Evolutionary conservation across 1,284 basidiomycete genomes (phyloP).

Genomic region (Apiotrichum sp.): DNA sequence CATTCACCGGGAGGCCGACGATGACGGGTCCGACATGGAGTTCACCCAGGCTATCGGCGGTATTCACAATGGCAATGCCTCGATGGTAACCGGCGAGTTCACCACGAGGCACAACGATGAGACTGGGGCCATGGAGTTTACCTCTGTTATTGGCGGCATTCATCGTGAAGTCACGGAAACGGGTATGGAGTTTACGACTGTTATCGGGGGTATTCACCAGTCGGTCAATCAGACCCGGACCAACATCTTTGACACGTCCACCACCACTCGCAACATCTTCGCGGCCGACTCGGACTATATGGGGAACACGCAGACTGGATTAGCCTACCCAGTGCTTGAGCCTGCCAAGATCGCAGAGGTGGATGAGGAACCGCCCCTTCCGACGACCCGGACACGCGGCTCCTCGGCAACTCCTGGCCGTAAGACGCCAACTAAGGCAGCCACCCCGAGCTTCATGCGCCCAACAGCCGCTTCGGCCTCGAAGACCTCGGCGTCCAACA

Average conservation of each 20-base stretch:
- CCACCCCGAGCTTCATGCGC: constrained; percentile 36
- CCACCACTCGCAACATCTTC: constrained; percentile 8
- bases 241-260: background rate
- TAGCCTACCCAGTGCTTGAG: background rate
- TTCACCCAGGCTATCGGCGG: constrained; percentile 4
- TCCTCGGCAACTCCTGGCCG: background rate
- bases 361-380: background rate
- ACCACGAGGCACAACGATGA: too few relatives aligned
- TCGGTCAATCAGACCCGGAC: background rate
- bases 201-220: constrained; percentile 5
- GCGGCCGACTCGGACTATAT: background rate
- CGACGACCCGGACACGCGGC: background rate
- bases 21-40: constrained; percentile 25
- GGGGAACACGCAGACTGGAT: background rate
- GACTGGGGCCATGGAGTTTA: constrained; percentile 3
- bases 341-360: background rate
- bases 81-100: background rate
- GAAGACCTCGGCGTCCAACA: background rate
- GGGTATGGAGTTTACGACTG: constrained; percentile 7
- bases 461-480: constrained; percentile 35
- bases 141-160: constrained; percentile 3
- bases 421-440: background rate
- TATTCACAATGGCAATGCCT: background rate
- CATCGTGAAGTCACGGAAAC: background rate
- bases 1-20: constrained; percentile 25